Base-by-base conservation (phyloP, 805 yeast species). In the Ogataea ramenticola region DNA sequence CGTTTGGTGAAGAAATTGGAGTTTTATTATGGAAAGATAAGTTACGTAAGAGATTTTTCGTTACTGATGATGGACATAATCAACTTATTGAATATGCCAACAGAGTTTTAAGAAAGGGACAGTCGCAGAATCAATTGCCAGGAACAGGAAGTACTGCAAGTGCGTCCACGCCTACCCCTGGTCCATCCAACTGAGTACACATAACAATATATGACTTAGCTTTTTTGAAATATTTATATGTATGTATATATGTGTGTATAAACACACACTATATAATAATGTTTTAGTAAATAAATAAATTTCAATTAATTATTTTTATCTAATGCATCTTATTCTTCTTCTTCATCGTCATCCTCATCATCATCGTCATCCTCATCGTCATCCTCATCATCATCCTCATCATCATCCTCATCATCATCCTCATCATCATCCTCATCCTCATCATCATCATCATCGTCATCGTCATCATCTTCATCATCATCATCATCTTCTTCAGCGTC, bases 61-160 rank as follows among this genome's bases (percentile, higher is more conserved):
- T 93, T 8, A 85, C 93, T 0, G 76, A 77, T 40, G 96, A 86
- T 46, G 96, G 96, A 14, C 82, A 85, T 58, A 67, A 79, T 10
- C 96, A 89, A 61, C 84, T 91, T n/a, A 80, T 88, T n/a, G 96
- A 88, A 42, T 90, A 79, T 64, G 95, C 95, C 0, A 82, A 82
- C 54, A 73, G 96, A 50, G 72, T 72, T n/a, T 49, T 69, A 37
- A 61, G 67, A 46, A 57, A 54, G 41, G 54, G 50, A 20, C 20
- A 46, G 27, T 4, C n/a, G 3, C 7, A 24, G 5, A 20, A 3
- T 29, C 12, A 14, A 11, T 8, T 29, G n/a, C 32, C 32, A 15
- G 32, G 32, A 15, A 30, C 32, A 29, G 32, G 32, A 8, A 29
- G 15, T 4, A 8, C 32, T 10, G 32, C 32, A 8, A 14, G 24